These are phyloP conservation scores for Neurospora sp. DNA, from an alignment of 495 filamentous ascomycete species.

Conservation along the genomic window DNA sequence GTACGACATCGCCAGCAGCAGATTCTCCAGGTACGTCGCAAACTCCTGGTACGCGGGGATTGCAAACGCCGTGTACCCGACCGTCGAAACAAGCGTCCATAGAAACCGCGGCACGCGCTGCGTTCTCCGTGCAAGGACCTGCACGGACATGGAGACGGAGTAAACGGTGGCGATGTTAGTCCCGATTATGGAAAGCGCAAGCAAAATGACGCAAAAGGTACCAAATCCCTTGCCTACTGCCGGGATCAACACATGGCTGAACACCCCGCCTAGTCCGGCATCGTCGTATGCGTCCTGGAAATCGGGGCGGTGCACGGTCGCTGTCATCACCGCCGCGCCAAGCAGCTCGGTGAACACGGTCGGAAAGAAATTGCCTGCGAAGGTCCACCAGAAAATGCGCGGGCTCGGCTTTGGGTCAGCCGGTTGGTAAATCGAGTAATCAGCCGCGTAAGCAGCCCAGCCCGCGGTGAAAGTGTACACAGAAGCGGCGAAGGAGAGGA, in stretches of 20 bases:
- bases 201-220: constrained; percentile 71
- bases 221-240: constrained; percentile 60
- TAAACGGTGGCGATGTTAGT: constrained; percentile 91
- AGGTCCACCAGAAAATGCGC: constrained; percentile 61
- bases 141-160: constrained; percentile 65
- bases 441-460: constrained; percentile 71
- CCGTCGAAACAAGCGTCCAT: constrained; percentile 61
- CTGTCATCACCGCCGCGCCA: constrained; percentile 62
- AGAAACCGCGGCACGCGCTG: constrained; percentile 67
- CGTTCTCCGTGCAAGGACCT: constrained; percentile 55
- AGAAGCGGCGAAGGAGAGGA: constrained; percentile 64
- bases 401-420: constrained; percentile 38
- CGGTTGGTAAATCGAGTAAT: constrained; percentile 81
- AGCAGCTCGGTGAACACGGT: constrained; percentile 73
- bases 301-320: constrained; percentile 42
- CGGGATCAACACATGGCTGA: constrained; percentile 56
- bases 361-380: constrained; percentile 58
- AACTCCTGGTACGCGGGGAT: constrained; percentile 73
- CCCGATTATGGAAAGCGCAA: constrained; percentile 70
- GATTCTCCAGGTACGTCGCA: constrained; percentile 60
- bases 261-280: constrained; percentile 60
- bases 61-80: constrained; percentile 62
- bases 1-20: constrained; percentile 73
- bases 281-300: constrained; percentile 44
- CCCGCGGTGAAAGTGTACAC: constrained; percentile 73